phyloP scores from a whole-genome alignment of 768 basidiomycete species.

The Lentinula edodes region DNA sequence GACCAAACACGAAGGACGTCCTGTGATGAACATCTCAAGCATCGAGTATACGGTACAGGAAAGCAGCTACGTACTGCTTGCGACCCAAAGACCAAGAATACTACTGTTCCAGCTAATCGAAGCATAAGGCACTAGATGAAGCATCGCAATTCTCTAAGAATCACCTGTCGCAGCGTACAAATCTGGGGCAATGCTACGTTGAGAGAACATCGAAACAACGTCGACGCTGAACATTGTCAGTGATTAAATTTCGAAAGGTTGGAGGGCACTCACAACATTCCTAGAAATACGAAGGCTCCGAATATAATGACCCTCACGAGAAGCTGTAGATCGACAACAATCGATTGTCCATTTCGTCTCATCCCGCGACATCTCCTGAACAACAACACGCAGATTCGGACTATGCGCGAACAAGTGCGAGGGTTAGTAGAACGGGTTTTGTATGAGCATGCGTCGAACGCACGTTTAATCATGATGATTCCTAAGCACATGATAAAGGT shows the following conservation, averaged over 20 bases:
- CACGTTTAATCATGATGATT: slow-evolving; percentile 24
- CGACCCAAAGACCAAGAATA: slow-evolving; percentile 32
- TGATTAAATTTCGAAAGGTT: not conserved
- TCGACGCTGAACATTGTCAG: slow-evolving; percentile 18
- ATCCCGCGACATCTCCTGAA: slow-evolving; percentile 26
- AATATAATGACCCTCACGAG: slow-evolving; percentile 28
- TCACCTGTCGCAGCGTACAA: slow-evolving; percentile 29
- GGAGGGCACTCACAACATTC: slow-evolving; percentile 21
- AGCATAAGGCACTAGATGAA: not conserved
- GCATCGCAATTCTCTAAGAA: not conserved
- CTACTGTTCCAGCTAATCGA: slow-evolving; percentile 24
- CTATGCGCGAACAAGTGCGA: slow-evolving; percentile 11
- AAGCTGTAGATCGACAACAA: slow-evolving; percentile 20
- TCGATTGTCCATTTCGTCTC: slow-evolving; percentile 21
- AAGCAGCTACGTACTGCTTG: slow-evolving; percentile 21
- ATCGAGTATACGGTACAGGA: not conserved
- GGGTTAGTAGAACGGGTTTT: too few relatives aligned
- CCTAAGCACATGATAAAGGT: slow-evolving; percentile 22
- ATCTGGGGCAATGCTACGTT: slow-evolving; percentile 18
- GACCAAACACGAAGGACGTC: slow-evolving; percentile 29
- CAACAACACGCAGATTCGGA: slow-evolving; percentile 21
- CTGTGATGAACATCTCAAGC: slow-evolving; percentile 8
- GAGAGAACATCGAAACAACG: slow-evolving; percentile 20
- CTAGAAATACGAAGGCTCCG: slow-evolving; percentile 25
- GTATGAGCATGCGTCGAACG: not conserved